Evolutionary conservation across 257 asterid genomes (phyloP), one percentile per base, ranked within the genome.

Genomic region (Mentha longifolia): DNA sequence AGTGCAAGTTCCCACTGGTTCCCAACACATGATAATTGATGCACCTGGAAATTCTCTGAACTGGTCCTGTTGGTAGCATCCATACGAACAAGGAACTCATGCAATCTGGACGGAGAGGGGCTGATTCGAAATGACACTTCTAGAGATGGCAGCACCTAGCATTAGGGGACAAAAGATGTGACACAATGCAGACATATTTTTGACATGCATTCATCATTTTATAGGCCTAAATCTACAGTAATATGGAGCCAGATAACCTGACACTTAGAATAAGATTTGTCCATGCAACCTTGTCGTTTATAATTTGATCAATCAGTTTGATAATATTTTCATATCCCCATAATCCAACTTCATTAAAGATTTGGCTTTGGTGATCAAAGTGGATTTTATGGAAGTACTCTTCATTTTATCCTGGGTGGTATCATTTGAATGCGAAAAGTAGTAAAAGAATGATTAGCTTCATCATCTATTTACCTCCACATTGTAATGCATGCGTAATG

Each of bases 81-180:
- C 99, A 94, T 89, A 76, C 85, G 89, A 62, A 91, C 89, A 55
- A 94, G 92, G 72, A 89, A 85, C 84, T 94, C 99, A 74, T 83
- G 96, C 80, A 81, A 79, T 76, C 81, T 89, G 35, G 97, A 86
- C 60, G 98, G 95, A 31, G 86, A 77, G 47, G 95, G 90, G 66
- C 96, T 89, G 76, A 88, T 83, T 52, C 81, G 87, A 71, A 91
- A 88, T 28, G 96, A 86, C 68, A 88, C 91, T 68, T 94, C 95
- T 74, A 94, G 85, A 67, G 97, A 89, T 61, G 97, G 98, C 60
- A 87, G 88, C 65, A 95, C 98, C 99, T 95, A 74, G 59, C 41
- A 58, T 50, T 51, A 77, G 41, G 10, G 76, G 49, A 65, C 22
- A 30, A 61, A 43, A 46, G 42, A 45, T 42, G 72, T 42, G 22